Base-by-base conservation (phyloP, 306 rosid species). In the Arachis hypogaea region DNA sequence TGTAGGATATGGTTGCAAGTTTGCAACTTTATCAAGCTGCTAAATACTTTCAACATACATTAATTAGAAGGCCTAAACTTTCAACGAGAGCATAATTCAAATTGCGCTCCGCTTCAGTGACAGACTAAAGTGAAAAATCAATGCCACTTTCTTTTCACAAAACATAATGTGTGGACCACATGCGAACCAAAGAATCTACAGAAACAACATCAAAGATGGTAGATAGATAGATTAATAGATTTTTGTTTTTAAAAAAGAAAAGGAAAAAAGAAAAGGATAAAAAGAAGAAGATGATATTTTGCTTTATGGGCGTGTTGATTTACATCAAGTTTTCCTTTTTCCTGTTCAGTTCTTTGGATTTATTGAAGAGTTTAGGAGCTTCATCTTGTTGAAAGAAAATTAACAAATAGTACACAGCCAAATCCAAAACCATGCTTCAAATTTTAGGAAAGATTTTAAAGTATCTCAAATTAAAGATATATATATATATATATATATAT, bases 101-200 rank as follows among this genome's bases (percentile, higher is more conserved):
- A 12, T 50, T 49, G 7, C 40, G 7, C 30, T 30, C 72, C 55
- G 3, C 7, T 33, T 12, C 50, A 62, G 7, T 62, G 67, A 62
- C 50, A 65, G 18, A 65, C 12, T 2, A 65, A 45, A 22, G 16
- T 28, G 9, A 67, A 30, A 30, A 30, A 30, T 47, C 41, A 67
- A 41, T 12, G 5, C 1, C 44, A 40, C 62, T 6, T 47, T 74
- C 40, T 18, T 43, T 38, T 33, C 4, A 22, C 11, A 22, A 30
- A 56, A 5, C 58, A 72, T 78, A 40, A 63, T 30, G 50, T 29
- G 59, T 29, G 69, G 78, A 43, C 51, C 82, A 70, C 73, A 36
- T 56, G 61, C 28, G 49, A 11, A 64, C 40, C 16, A 12, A 33
- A 46, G 59, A 7, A 66, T 56, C 46, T 50, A 61, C 47, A 28